A percentile compares a stretch with the other conserved stretches of the same genome.
Conservation (phyloP, 208 protist species). For the Trypanosoma scelopori region DNA sequence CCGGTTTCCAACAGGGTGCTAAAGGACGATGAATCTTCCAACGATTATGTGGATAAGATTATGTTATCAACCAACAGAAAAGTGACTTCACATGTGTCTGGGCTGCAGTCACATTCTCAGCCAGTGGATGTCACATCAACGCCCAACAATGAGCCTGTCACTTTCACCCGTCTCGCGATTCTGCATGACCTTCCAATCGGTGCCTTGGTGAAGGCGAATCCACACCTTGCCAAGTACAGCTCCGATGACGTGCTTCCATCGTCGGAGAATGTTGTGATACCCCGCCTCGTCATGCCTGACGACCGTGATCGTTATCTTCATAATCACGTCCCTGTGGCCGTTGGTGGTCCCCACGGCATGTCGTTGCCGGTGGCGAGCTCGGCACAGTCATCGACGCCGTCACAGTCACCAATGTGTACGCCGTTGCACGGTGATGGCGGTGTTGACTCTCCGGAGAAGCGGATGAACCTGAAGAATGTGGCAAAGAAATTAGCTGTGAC, state of each 20-base stretch:
- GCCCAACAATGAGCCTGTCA: slow-evolving; percentile 37
- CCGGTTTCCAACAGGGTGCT: neutral
- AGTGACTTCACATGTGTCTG: neutral
- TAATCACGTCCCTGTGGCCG: too few species aligned
- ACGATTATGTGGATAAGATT: neutral
- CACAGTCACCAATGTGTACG: neutral
- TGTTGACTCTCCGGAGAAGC: neutral
- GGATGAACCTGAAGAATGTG: slow-evolving; percentile 8
- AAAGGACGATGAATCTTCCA: neutral
- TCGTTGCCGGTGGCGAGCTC: neutral
- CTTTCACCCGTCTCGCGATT: slow-evolving; percentile 37
- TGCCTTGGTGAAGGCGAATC: slow-evolving; percentile 36
- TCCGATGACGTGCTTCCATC: slow-evolving; percentile 29
- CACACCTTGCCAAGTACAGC: slow-evolving; percentile 32
- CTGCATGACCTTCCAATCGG: slow-evolving; percentile 34
- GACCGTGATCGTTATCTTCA: too few species aligned
- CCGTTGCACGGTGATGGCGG: neutral
- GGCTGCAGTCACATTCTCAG: neutral
- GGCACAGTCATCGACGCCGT: neutral
- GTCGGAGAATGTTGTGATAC: slow-evolving; percentile 18
- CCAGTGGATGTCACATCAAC: slow-evolving; percentile 9
- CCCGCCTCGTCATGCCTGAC: neutral
- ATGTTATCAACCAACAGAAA: neutral
- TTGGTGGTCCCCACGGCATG: neutral
- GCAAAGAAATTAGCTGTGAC: slow-evolving; percentile 9